Evolutionary conservation across 768 basidiomycete genomes (phyloP).

Genomic region (Pleurotus cornucopiae): DNA sequence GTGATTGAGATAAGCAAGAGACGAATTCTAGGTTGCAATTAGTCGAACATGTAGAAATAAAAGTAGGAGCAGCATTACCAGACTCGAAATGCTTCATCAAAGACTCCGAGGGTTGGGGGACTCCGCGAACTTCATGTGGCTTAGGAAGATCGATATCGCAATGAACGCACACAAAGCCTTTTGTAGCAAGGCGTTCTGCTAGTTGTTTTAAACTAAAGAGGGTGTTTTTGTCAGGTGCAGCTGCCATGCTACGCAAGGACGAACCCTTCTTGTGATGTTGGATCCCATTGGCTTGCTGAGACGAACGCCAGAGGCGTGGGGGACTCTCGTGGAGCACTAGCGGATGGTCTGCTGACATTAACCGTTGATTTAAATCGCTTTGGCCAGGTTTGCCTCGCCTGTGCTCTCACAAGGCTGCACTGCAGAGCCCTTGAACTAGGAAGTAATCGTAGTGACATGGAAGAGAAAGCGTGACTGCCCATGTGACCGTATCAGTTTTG

Average conservation of each 20-base stretch:
- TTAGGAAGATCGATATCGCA: slow-evolving; percentile 30
- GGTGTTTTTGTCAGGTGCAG: slow-evolving; percentile 4
- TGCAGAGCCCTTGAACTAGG: slow-evolving; percentile 7
- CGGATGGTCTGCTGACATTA: slow-evolving; percentile 32
- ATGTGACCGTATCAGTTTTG: neutral
- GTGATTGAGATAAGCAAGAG: slow-evolving; percentile 26
- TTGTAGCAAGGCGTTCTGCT: slow-evolving; percentile 37
- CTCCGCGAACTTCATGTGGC: slow-evolving; percentile 1
- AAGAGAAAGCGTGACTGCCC: slow-evolving; percentile 5
- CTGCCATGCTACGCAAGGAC: neutral
- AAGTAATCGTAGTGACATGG: slow-evolving; percentile 11
- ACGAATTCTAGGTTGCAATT: neutral
- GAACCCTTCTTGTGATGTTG: slow-evolving; percentile 33
- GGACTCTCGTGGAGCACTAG: slow-evolving; percentile 38
- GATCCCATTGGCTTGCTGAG: slow-evolving; percentile 43
- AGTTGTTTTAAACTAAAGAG: slow-evolving; percentile 9
- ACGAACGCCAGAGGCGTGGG: slow-evolving; percentile 54
- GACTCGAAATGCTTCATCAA: slow-evolving; percentile 37
- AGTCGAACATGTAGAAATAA: neutral
- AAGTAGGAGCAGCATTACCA: slow-evolving; percentile 23
- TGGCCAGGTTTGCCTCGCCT: too few relatives aligned
- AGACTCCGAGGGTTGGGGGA: slow-evolving; percentile 18
- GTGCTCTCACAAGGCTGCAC: too few relatives aligned
- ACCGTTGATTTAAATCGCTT: slow-evolving; percentile 23
- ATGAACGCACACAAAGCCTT: slow-evolving; percentile 47